phyloP scores from a whole-genome alignment of 2,329 filamentous ascomycete species.

The Cercospora sojina region DNA sequence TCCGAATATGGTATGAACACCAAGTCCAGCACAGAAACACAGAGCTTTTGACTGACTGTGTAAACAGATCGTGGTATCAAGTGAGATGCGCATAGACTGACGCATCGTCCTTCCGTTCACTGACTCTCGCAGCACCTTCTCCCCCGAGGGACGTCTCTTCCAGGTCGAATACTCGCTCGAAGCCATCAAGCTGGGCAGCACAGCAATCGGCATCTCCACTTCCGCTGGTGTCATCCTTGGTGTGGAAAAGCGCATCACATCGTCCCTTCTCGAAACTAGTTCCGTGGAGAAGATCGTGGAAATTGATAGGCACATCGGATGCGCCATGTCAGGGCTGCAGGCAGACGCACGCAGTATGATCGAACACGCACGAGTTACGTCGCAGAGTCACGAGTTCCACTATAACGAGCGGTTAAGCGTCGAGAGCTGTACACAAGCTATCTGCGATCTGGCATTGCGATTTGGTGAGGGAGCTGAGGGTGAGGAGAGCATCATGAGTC shows the following conservation, averaged over 20 bases:
- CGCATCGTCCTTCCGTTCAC: conserved; percentile 16
- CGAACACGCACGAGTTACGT: conserved; percentile 93
- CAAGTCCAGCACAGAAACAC: conserved; percentile 22
- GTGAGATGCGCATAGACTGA: conserved; percentile 50
- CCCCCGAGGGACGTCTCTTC: conserved; percentile 97
- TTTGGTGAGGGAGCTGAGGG: conserved; percentile 84
- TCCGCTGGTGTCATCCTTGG: conserved; percentile 93
- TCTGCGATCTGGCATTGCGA: conserved; percentile 92
- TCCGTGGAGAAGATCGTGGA: conserved; percentile 99
- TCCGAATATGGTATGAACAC: conserved; percentile 90
- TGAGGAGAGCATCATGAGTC: conserved; percentile 90
- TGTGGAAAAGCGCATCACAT: conserved; percentile 98
- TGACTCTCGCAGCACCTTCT: conserved; percentile 76
- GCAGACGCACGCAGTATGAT: conserved; percentile 97
- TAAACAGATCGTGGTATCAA: conserved; percentile 93
- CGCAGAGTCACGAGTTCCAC: conserved; percentile 96
- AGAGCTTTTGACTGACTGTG: conserved; percentile 27
- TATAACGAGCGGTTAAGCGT: conserved; percentile 93
- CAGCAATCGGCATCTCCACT: conserved; percentile 94
- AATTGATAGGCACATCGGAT: conserved; percentile 97
- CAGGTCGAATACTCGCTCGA: conserved; percentile 99
- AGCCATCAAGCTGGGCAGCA: conserved; percentile 98
- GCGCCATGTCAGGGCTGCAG: conserved; percentile 97
- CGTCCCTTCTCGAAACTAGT: conserved; percentile 92
- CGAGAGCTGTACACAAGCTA: conserved; percentile 97